Conservation (phyloP, 768 basidiomycete genomes). For the Lactarius trivialis region DNA sequence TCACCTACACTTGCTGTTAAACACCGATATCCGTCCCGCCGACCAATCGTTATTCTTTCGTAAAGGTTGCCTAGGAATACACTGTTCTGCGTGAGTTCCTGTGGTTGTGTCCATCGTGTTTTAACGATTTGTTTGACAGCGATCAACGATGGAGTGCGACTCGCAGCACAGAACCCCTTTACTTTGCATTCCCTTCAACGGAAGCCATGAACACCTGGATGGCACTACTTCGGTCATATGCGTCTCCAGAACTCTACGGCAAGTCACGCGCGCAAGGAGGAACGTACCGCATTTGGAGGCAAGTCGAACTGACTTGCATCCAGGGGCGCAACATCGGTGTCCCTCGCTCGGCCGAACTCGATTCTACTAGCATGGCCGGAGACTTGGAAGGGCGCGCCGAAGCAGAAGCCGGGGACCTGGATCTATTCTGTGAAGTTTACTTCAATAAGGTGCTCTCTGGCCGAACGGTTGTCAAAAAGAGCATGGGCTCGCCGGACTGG, state of each 20-base stretch:
- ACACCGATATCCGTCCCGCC: constrained; percentile 73
- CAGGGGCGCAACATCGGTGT: constrained; percentile 71
- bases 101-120: constrained; percentile 5
- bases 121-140: constrained; percentile 31
- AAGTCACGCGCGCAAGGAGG: constrained; percentile 51
- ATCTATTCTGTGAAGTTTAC: constrained; percentile 74
- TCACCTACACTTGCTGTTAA: constrained; percentile 62
- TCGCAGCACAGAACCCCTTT: constrained; percentile 55
- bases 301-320: constrained; percentile 64
- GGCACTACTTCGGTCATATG: constrained; percentile 72
- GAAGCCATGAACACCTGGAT: constrained; percentile 71
- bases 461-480: constrained; percentile 67
- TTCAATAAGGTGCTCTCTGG: constrained; percentile 62
- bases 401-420: constrained; percentile 52
- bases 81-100: constrained; percentile 46
- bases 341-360: constrained; percentile 35
- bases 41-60: constrained; percentile 73
- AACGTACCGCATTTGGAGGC: constrained; percentile 83
- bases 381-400: constrained; percentile 22
- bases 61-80: constrained; percentile 69
- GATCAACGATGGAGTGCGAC: constrained; percentile 54
- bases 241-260: constrained; percentile 74
- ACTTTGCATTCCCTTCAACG: constrained; percentile 60
- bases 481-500: constrained; percentile 68
- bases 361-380: constrained; percentile 20